phyloP scores from a whole-genome alignment of 164 flowering plant genomes.

The Chloranthus sessilifolius region DNA sequence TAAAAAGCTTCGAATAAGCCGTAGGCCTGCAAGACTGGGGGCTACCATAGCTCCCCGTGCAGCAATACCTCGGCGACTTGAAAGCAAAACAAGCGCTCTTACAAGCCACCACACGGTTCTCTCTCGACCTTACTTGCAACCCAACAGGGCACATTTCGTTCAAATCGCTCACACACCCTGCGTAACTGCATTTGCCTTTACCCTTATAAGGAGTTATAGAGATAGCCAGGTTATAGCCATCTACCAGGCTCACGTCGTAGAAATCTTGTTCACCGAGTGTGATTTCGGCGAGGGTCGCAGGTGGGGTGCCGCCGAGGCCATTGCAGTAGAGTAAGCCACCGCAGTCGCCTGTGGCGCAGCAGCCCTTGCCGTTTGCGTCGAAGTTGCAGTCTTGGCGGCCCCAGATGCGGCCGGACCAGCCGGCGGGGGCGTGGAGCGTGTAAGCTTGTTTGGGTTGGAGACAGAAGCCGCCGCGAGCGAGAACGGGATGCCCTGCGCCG shows the following conservation, averaged over 20 bases:
- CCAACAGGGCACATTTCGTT: constrained; percentile 86
- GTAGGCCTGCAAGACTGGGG: constrained; percentile 91
- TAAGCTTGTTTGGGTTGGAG: constrained; percentile 56
- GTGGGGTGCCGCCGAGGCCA: constrained; percentile 82
- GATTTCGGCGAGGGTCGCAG: constrained; percentile 90
- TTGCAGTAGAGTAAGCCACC: constrained; percentile 76
- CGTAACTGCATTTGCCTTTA: constrained; percentile 63
- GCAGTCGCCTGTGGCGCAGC: constrained; percentile 91
- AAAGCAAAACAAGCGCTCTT: constrained; percentile 91
- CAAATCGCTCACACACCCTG: constrained; percentile 87
- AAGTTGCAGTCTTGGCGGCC: constrained; percentile 89
- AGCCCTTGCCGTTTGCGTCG: constrained; percentile 59
- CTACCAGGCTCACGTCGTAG: constrained; percentile 94
- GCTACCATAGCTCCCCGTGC: constrained; percentile 73
- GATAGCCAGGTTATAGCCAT: constrained; percentile 82
- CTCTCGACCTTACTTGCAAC: constrained; percentile 62
- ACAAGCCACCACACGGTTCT: constrained; percentile 66
- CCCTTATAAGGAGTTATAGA: constrained; percentile 63
- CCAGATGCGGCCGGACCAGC: constrained; percentile 97
- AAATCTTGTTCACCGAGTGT: constrained; percentile 84
- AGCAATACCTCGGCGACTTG: constrained; percentile 80
- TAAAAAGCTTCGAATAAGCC: constrained; percentile 82
- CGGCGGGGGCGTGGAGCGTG: constrained; percentile 52
- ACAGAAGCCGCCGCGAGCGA: constrained; percentile 74
- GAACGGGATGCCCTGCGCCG: constrained; percentile 66